Evolutionary conservation across 2,329 filamentous ascomycete genomes (phyloP), one percentile per base, ranked within the genome.

Genomic region (Sporothrix protearum): DNA sequence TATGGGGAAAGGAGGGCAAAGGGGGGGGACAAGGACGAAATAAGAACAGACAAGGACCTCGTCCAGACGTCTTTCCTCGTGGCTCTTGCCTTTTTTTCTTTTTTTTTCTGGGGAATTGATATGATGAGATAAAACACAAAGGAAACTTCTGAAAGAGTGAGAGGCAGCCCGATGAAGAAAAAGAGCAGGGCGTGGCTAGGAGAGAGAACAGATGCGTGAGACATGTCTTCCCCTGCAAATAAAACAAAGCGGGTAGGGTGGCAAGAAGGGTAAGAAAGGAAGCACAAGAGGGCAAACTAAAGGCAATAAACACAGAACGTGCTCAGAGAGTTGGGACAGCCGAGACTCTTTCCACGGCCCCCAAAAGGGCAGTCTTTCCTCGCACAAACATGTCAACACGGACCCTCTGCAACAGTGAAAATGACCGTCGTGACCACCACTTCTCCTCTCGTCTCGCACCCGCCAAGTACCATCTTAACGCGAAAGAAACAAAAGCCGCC

Each of bases 51-150:
- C 25, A 30, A 42, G 33, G 61, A 61, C n/a, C 42, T 49, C 19
- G 51, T 67, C 61, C 63, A 67, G 63, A 28, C 33, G 69, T 19
- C 3, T 16, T 59, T 49, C 69, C 69, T 59, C 70, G 22, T 68
- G 70, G 70, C 61, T 67, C 70, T 67, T 68, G 53, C 39, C 49
- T 72, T 47, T 69, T 53, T 55, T 51, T 49, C n/a, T n/a, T n/a
- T n/a, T n/a, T n/a, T n/a, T n/a, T n/a, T 36, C 25, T 49, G 28
- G 47, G 61, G 16, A n/a, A 14, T n/a, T 49, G 25, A 7, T 57
- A 49, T 57, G 49, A 66, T 36, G 30, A 42, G 51, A 55, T 30
- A 61, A 36, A 67, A 70, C 22, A 72, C 51, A 72, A 66, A 64
- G 55, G 47, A 72, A 63, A 67, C 45, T 47, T 10, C n/a, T 22